Evolutionary conservation across 164 flowering plant species (phyloP).

Genomic region (Brasenia schreberi): DNA sequence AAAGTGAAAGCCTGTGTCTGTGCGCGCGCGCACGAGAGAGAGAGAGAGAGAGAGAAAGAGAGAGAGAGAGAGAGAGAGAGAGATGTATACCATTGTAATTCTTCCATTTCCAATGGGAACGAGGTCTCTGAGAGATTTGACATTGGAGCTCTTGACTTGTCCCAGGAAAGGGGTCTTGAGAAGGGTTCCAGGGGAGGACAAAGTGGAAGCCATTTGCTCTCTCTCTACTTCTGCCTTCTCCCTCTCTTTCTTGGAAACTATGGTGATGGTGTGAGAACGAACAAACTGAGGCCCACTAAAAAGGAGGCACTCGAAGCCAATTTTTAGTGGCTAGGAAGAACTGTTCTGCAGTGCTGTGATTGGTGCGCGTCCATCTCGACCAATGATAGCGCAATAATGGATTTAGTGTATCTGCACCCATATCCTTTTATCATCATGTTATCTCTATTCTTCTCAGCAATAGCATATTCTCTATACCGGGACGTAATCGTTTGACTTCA

Average conservation of each 20-base stretch:
- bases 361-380: constrained; percentile 12
- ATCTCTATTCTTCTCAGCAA: background rate
- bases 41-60: background rate
- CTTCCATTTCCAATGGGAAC: constrained; percentile 52
- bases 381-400: constrained; percentile 47
- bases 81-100: constrained; percentile 53
- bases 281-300: constrained; percentile 4
- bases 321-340: constrained; percentile 24
- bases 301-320: constrained; percentile 7
- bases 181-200: constrained; percentile 41
- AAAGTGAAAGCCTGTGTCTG: background rate
- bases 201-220: constrained; percentile 22
- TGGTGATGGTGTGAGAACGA: background rate
- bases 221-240: background rate
- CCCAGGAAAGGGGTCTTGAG: constrained; percentile 70
- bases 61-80: constrained; percentile 4
- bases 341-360: constrained; percentile 18
- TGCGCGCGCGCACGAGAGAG: background rate
- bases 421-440: constrained; percentile 51
- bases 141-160: constrained; percentile 28
- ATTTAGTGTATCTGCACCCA: constrained; percentile 34
- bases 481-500: background rate
- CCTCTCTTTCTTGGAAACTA: background rate
- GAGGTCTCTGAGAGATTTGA: constrained; percentile 56
- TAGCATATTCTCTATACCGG: background rate